A percentile compares a stretch with the other conserved stretches of the same genome.
Conservation (phyloP, 495 filamentous ascomycete species). For the Aspergillus asperescens region DNA sequence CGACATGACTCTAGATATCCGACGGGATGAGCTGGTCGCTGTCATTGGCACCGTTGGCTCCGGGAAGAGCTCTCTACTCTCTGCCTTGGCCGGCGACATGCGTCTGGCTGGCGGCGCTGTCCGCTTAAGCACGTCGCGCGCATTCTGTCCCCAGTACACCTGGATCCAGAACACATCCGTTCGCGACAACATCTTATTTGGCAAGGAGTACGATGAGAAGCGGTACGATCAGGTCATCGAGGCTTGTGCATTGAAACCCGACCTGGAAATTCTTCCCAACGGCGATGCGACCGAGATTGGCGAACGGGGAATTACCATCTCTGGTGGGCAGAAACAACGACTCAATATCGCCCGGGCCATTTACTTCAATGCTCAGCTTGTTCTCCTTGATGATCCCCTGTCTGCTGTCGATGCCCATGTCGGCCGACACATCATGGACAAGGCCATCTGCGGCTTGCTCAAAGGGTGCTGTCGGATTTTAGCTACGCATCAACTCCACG, state of each 20-base stretch:
- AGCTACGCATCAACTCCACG: conserved; percentile 92
- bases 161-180: conserved; percentile 95
- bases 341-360: conserved; percentile 78
- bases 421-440: conserved; percentile 91
- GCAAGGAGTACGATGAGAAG: conserved; percentile 51
- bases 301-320: conserved; percentile 58
- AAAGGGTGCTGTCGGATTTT: conserved; percentile 85
- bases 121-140: conserved; percentile 66
- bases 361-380: conserved; percentile 75
- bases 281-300: conserved; percentile 58
- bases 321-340: conserved; percentile 63
- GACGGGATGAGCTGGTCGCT: conserved; percentile 78
- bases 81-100: conserved; percentile 93
- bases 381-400: conserved; percentile 80
- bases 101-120: conserved; percentile 69
- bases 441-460: conserved; percentile 85
- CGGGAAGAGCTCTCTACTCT: conserved; percentile 87
- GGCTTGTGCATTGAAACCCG: conserved; percentile 52
- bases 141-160: conserved; percentile 92
- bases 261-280: conserved; percentile 50
- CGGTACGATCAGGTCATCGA: conserved; percentile 56
- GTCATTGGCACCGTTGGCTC: conserved; percentile 89
- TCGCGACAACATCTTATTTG: conserved; percentile 85
- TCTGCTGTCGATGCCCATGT: conserved; percentile 84
- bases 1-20: conserved; percentile 66